Conservation (phyloP, 23 red algal genomes). For the Gracilaria domingensis region DNA sequence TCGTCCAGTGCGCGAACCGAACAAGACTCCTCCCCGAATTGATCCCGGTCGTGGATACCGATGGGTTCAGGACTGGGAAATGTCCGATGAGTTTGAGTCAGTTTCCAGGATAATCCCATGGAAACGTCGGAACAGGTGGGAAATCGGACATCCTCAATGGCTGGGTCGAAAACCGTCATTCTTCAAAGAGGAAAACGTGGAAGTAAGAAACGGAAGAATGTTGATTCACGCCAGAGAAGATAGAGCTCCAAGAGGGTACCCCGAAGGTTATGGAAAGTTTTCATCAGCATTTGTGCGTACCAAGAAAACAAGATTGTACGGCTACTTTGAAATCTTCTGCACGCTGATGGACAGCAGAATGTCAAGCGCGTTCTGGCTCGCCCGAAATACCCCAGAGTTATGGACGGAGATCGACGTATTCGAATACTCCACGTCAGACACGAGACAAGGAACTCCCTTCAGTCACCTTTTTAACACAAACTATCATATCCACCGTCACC, state of each 20-base stretch:
- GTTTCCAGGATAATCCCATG: neutral
- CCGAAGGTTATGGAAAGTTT: slow-evolving; percentile 24
- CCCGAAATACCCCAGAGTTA: slow-evolving; percentile 28
- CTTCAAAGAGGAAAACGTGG: slow-evolving; percentile 55
- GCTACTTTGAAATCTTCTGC: slow-evolving; percentile 62
- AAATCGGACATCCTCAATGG: slow-evolving; percentile 45
- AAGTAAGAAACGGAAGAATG: slow-evolving; percentile 41
- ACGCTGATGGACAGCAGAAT: slow-evolving; percentile 49
- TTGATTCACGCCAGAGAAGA: slow-evolving; percentile 29
- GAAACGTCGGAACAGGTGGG: slow-evolving; percentile 44
- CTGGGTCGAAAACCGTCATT: slow-evolving; percentile 46
- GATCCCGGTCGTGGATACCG: slow-evolving; percentile 17
- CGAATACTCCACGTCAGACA: slow-evolving; percentile 54
- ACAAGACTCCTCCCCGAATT: slow-evolving; percentile 41
- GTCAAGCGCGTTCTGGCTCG: slow-evolving; percentile 65
- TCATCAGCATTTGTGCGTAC: slow-evolving; percentile 57
- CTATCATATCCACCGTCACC: slow-evolving; percentile 46
- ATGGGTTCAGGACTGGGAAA: slow-evolving; percentile 64
- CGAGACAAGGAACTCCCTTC: slow-evolving; percentile 9
- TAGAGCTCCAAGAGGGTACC: slow-evolving; percentile 13
- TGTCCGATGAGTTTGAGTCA: slow-evolving; percentile 59
- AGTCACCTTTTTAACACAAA: slow-evolving; percentile 48
- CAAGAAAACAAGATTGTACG: slow-evolving; percentile 52
- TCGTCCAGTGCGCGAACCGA: slow-evolving; percentile 5
- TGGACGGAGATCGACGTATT: slow-evolving; percentile 76